Evolutionary conservation across 768 basidiomycete genomes (phyloP), one percentile per base, ranked within the genome.

Genomic region (Sarcomyxa edulis): DNA sequence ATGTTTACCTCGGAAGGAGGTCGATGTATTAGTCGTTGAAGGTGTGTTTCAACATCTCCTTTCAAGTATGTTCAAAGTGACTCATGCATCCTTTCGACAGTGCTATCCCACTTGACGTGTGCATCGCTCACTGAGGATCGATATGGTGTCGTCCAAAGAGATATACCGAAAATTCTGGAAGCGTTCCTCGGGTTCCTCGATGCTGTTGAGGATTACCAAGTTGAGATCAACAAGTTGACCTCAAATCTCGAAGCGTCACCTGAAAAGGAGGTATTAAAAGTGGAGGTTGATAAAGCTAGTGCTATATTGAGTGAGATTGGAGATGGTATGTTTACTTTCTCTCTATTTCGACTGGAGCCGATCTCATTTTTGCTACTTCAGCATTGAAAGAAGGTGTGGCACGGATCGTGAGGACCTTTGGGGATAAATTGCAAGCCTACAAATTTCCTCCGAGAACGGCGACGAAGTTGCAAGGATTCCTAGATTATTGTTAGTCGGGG

Each of bases 121-220:
- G 76, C 81, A 0, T 92, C 90, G 4, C 61, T 93, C 10, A 66
- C 68, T 1, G 91, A 92, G 55, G 90, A 94, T 60, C 69, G 72
- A 14, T 91, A 82, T 51, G 90, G 90, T 15, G 74, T 81, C 23
- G 86, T 91, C 9, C 91, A 93, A 54, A 69, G 84, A 8, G 91
- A 93, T 52, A 86, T 90, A 14, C 84, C 89, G 0, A 79, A 76
- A 43, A 78, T 90, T 20, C 56, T 94, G 3, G 90, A 94, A 55
- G 83, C 84, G 0, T 63, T 92, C 46, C 54, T 84, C 9, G 71
- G 72, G 0, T 84, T 82, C 62, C 67, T 89, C 14, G 53, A 58
- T 1, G 83, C 76, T 1, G 57, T 90, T 14, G 88, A 91, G 47
- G 70, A 71, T 21, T 81, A 81, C 42, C 74, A 78, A 39, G 53